These are phyloP conservation scores for Scedosporium aurantiacum DNA, from an alignment of 2,329 filamentous ascomycete species.

Conservation along the genomic window DNA sequence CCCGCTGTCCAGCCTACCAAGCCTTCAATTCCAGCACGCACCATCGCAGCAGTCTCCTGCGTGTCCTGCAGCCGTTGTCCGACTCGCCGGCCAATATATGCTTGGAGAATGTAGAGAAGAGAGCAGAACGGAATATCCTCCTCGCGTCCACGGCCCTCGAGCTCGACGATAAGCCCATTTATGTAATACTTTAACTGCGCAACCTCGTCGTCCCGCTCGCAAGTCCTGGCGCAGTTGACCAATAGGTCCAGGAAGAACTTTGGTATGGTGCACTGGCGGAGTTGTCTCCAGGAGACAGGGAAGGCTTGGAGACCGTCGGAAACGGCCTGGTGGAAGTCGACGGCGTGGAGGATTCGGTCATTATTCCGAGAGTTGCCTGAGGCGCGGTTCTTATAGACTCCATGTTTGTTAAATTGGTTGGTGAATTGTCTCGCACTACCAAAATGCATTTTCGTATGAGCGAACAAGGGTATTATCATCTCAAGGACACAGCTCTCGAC, in stretches of 20 bases:
- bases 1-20: neutral
- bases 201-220: neutral
- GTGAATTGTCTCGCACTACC: neutral
- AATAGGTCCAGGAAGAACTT: neutral
- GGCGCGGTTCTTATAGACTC: neutral
- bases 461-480: neutral
- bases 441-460: neutral
- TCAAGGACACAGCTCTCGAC: neutral
- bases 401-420: neutral
- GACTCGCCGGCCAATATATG: neutral
- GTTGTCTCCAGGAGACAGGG: neutral
- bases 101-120: neutral
- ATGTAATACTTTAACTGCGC: neutral
- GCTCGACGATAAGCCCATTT: neutral
- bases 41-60: neutral
- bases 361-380: neutral
- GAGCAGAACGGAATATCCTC: neutral
- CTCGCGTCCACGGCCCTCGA: neutral
- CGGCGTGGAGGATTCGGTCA: neutral
- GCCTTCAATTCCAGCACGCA: neutral
- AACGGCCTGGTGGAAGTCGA: neutral
- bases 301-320: neutral
- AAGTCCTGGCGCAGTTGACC: neutral
- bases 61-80: neutral
- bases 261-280: neutral